These are phyloP conservation scores for Umbelopsis sp. DNA, from an alignment of 192 early-diverging fungal genomes.

Conservation along the genomic window DNA sequence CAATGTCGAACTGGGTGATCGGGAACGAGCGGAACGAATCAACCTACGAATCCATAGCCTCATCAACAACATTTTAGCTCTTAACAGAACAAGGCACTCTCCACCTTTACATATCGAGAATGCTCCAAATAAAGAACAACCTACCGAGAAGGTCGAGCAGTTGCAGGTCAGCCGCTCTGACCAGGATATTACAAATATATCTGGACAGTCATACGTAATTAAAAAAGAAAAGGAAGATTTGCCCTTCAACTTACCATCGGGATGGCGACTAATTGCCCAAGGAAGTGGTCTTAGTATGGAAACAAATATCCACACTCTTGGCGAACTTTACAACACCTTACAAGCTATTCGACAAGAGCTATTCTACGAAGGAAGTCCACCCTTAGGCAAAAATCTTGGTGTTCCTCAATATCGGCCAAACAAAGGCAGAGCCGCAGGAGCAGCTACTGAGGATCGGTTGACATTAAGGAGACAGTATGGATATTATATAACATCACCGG, in stretches of 20 bases:
- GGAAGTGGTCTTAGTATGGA: constrained; percentile 20
- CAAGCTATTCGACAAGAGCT: constrained; percentile 11
- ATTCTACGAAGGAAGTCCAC: background rate
- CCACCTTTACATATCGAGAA: background rate
- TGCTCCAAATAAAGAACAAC: no score
- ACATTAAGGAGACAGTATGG: constrained; percentile 2
- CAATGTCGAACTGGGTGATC: constrained; percentile 7
- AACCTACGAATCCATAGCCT: background rate
- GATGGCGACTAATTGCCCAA: constrained; percentile 9
- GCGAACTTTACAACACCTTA: constrained; percentile 27
- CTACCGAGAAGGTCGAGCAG: no score
- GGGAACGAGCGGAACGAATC: constrained; percentile 4
- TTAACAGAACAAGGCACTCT: background rate
- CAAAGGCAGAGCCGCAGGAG: background rate
- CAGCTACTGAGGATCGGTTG: background rate
- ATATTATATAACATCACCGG: constrained; percentile 2
- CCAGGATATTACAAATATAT: background rate
- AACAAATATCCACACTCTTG: constrained; percentile 33
- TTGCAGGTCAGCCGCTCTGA: no score
- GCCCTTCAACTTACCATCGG: background rate
- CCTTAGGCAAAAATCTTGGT: background rate
- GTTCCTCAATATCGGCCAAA: background rate
- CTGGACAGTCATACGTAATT: background rate
- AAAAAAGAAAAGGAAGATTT: constrained; percentile 3
- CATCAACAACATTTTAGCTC: background rate